Evolutionary conservation across 192 early-diverging fungal species (phyloP), one percentile per base, ranked within the genome.

Genomic region (Allomyces macrogynus): DNA sequence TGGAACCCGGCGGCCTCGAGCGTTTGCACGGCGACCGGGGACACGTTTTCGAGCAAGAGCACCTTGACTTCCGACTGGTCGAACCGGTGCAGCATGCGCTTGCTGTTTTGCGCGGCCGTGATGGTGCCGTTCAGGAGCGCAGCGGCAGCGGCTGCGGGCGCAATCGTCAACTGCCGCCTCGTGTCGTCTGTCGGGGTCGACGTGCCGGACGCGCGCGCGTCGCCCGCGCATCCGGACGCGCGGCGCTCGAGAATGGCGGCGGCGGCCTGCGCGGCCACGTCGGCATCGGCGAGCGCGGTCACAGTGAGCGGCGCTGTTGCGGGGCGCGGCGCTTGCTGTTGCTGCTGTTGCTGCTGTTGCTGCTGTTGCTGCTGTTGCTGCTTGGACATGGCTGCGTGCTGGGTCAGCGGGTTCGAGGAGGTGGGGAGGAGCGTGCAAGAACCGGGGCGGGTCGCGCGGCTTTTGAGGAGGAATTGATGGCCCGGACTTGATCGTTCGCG

Each of bases 1-100:
- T 96, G 91, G 80, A 91, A 96, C 0, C 95, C 95, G 71, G 89
- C 87, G 42, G 84, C 81, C 62, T 81, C 77, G 61, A 99, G 82
- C 62, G 93, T 85, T 24, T 82, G 74, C 24, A 95, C 80, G 22
- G 87, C 88, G 65, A 80, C 84, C 61, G 77, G 73, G 72, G 86
- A 87, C 60, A 91, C 73, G 67, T 91, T 91, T 80, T 99, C 95
- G 57, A 99, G 79, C 68, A 99, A 78, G 32, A 99, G 81, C 63
- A 96, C 80, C 79, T 94, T 96, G 79, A 96, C 84, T 69, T 94
- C 89, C 65, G 81, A 78, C 63, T 83, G 84, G 76, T 87, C 74
- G 76, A 93, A 92, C 49, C 49, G 49, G 16, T 57, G 49, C 49
- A 14, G 20, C 49, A 40, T 40, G 32, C 32, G 32, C 32, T 40